Evolutionary conservation across 169 alveolate genomes (phyloP).

Genomic region (Theileria equi): DNA sequence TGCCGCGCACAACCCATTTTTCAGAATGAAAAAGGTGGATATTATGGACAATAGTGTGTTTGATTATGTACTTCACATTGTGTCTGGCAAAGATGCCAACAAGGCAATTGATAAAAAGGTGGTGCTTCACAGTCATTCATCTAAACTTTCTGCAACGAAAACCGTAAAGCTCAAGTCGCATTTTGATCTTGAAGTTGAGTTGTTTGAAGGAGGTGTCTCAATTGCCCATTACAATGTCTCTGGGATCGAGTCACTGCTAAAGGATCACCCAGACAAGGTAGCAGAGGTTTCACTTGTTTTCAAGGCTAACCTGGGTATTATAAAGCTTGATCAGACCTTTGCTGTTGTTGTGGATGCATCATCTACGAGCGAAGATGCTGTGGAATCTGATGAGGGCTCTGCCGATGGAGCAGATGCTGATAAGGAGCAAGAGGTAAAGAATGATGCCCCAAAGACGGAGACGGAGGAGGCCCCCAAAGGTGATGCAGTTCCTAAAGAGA

Average conservation of each 20-base stretch:
- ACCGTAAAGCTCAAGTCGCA: conserved; percentile 26
- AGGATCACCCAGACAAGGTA: conserved; percentile 19
- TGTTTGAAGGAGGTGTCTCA: conserved; percentile 12
- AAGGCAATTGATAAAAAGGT: conserved; percentile 38
- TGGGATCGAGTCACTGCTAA: conserved; percentile 25
- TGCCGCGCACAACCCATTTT: conserved; percentile 72
- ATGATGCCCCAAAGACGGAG: not conserved
- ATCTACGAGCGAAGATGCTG: not conserved
- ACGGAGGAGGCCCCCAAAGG: not conserved
- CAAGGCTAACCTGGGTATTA: conserved; percentile 22
- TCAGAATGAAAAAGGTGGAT: conserved; percentile 59
- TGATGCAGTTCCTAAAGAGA: not conserved
- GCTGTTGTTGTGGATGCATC: not conserved
- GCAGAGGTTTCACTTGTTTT: conserved; percentile 26
- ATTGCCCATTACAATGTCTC: not conserved
- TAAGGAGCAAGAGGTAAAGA: not conserved
- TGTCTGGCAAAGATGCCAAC: conserved; percentile 12
- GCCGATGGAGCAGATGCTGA: not conserved
- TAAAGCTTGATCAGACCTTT: not conserved
- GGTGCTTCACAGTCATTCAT: conserved; percentile 25
- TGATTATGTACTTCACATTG: conserved; percentile 44
- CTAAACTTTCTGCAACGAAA: conserved; percentile 21
- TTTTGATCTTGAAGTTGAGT: conserved; percentile 6
- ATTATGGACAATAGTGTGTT: conserved; percentile 59
- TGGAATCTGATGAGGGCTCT: not conserved